Conservation (phyloP, 352 stramenopile genomes). For the Saprolegnia parasitica region DNA sequence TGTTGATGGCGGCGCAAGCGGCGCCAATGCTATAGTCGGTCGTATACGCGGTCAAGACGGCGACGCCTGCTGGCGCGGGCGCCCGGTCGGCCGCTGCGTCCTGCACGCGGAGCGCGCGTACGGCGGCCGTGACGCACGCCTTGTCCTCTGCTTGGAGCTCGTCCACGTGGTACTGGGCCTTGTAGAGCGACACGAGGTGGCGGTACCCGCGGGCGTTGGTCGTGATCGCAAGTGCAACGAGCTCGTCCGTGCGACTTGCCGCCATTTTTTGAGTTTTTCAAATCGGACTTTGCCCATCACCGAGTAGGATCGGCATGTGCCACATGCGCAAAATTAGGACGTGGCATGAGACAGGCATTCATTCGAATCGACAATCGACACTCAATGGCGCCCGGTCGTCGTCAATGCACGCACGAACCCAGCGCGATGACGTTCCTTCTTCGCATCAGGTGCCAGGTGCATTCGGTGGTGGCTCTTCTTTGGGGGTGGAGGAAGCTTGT, state of each 20-base stretch:
- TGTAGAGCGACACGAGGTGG: conserved; percentile 15
- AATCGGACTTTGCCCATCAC: not conserved
- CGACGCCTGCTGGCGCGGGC: not conserved
- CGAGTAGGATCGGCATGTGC: not conserved
- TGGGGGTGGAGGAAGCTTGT: too few species aligned
- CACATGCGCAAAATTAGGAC: too few species aligned
- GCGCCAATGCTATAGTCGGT: conserved; percentile 25
- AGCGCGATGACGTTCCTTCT: too few species aligned
- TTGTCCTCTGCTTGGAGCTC: not conserved
- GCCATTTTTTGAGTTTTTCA: not conserved
- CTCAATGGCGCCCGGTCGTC: too few species aligned
- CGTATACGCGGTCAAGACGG: conserved; percentile 29
- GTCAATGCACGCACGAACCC: too few species aligned
- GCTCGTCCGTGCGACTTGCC: not conserved
- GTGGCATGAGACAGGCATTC: too few species aligned
- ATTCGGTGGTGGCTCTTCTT: too few species aligned
- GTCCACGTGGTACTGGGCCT: not conserved
- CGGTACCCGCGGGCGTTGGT: conserved; percentile 11
- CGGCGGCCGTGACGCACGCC: not conserved
- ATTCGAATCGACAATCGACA: too few species aligned
- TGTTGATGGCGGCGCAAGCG: conserved; percentile 24
- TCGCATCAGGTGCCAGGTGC: too few species aligned
- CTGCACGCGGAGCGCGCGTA: not conserved
- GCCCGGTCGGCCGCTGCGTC: not conserved
- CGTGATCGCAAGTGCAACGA: not conserved